Conservation (phyloP, 768 basidiomycete species). For the Trametes cubensis region DNA sequence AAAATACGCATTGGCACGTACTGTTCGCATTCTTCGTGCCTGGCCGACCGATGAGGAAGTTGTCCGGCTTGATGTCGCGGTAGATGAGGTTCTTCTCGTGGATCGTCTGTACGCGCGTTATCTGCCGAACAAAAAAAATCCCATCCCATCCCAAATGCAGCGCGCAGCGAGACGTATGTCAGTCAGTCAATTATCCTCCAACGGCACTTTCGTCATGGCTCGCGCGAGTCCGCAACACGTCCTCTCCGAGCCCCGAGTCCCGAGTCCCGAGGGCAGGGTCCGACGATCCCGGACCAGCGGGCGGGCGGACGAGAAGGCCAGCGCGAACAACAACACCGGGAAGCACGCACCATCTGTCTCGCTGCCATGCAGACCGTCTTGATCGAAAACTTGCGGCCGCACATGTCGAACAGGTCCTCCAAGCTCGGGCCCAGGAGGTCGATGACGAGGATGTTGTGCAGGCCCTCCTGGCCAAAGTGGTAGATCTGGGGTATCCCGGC, state of each 20-base stretch:
- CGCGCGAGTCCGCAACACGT: no score
- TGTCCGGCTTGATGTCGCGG: constrained; percentile 99
- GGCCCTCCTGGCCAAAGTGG: constrained; percentile 98
- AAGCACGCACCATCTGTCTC: constrained; percentile 80
- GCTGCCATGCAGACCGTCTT: constrained; percentile 99
- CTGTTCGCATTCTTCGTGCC: constrained; percentile 88
- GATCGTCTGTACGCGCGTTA: constrained; percentile 94
- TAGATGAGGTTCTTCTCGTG: constrained; percentile 99
- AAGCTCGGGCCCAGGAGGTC: constrained; percentile 95
- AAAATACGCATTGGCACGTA: constrained; percentile 31
- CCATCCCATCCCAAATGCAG: no score
- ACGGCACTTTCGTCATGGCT: no score
- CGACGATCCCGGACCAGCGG: not conserved
- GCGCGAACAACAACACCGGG: not conserved
- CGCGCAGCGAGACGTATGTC: no score
- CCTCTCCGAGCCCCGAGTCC: no score
- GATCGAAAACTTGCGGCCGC: constrained; percentile 93
- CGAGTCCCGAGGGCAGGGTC: no score
- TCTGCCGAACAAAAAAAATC: constrained; percentile 45
- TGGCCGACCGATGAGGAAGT: constrained; percentile 95
- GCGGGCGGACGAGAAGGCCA: not conserved
- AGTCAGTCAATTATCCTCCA: no score
- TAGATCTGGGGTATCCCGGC: constrained; percentile 99
- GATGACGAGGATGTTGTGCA: constrained; percentile 98
- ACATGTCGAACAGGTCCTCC: constrained; percentile 99